Conservation (phyloP, 1,139 yeast genomes). For the Yamadazyma siamensis region DNA sequence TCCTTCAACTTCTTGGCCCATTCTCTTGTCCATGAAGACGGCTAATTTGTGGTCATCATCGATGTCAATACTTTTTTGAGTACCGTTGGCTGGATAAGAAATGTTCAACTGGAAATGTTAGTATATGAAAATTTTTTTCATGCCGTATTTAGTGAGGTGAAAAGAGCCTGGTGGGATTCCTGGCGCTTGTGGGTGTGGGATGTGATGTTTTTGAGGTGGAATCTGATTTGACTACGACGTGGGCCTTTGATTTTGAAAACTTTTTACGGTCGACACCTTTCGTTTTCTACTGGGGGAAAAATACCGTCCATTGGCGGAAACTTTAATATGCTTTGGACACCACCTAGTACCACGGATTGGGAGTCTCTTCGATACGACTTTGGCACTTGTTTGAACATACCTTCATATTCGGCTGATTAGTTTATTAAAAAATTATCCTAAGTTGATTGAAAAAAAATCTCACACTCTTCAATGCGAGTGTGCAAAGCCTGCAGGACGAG, state of each 20-base stretch:
- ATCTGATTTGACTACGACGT: no score
- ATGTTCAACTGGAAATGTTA: constrained; percentile 73
- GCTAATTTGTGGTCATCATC: constrained; percentile 99
- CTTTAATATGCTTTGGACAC: no score
- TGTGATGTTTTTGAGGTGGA: no score
- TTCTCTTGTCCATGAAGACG: constrained; percentile 98
- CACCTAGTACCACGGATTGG: no score
- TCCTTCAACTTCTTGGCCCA: constrained; percentile 99
- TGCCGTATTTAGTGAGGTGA: no score
- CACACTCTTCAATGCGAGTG: constrained; percentile 33
- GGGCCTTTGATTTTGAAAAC: no score
- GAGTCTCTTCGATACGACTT: no score
- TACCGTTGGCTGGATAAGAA: constrained; percentile 99
- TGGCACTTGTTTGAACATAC: constrained; percentile 8
- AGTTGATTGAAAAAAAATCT: constrained; percentile 27
- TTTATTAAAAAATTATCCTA: constrained; percentile 9
- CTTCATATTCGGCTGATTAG: constrained; percentile 11
- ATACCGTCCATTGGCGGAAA: no score
- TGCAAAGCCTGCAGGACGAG: constrained; percentile 2
- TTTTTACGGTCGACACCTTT: no score
- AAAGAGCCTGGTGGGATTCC: no score
- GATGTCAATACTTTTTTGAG: constrained; percentile 95
- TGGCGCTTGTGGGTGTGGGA: no score
- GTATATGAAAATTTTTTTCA: constrained; percentile 8
- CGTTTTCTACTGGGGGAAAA: no score